Evolutionary conservation across 257 asterid species (phyloP).

Genomic region (Nemophila menziesii): DNA sequence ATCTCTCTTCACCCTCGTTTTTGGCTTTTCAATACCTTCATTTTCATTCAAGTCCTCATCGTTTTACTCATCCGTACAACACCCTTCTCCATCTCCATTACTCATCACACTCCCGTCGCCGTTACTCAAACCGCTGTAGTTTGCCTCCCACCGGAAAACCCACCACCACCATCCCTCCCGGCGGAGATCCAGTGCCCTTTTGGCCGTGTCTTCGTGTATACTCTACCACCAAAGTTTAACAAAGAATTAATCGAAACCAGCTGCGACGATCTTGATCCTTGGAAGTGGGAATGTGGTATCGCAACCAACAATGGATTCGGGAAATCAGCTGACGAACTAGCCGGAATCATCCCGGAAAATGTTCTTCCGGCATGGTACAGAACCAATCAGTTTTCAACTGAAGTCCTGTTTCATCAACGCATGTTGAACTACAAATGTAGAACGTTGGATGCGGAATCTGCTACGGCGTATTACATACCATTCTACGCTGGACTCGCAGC

Average conservation of each 20-base stretch:
- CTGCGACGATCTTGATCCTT: slow-evolving; percentile 63
- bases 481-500: slow-evolving; percentile 95
- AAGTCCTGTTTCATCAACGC: slow-evolving; percentile 59
- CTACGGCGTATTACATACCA: slow-evolving; percentile 89
- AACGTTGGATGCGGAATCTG: slow-evolving; percentile 52
- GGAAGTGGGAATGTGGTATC: slow-evolving; percentile 93
- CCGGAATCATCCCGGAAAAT: slow-evolving; percentile 40
- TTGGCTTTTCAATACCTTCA: slow-evolving; percentile 39
- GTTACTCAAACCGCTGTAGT: slow-evolving; percentile 1
- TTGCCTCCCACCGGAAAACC: neutral
- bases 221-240: slow-evolving; percentile 47
- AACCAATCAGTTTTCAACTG: slow-evolving; percentile 66
- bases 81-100: slow-evolving; percentile 20
- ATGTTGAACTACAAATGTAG: slow-evolving; percentile 54
- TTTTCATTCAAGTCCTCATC: slow-evolving; percentile 44
- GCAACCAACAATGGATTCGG: slow-evolving; percentile 74
- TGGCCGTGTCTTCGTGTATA: slow-evolving; percentile 73
- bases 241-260: slow-evolving; percentile 29
- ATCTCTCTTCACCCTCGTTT: slow-evolving; percentile 43
- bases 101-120: slow-evolving; percentile 2
- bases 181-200: slow-evolving; percentile 30
- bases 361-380: slow-evolving; percentile 66
- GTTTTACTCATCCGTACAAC: slow-evolving; percentile 29
- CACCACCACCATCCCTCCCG: neutral
- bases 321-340: slow-evolving; percentile 26